phyloP scores from a whole-genome alignment of 495 filamentous ascomycete species.

The Pseudoneurospora amorphoporcata region DNA sequence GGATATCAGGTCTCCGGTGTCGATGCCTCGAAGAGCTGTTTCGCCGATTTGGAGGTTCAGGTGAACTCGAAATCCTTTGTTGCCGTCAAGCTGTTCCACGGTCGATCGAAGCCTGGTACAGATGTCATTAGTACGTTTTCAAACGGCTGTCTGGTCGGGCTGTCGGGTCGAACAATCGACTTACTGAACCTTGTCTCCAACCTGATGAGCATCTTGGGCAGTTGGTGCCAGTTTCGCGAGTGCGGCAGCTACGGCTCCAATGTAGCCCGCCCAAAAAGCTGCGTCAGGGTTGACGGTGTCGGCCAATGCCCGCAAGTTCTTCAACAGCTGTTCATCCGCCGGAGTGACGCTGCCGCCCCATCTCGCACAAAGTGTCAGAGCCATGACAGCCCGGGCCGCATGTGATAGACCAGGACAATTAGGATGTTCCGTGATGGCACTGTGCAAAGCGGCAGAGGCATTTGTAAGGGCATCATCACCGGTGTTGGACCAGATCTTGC shows the following conservation, averaged over 20 bases:
- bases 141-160: neutral
- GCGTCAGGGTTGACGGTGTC: slow-evolving; percentile 21
- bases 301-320: slow-evolving; percentile 28
- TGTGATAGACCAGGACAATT: slow-evolving; percentile 67
- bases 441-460: slow-evolving; percentile 59
- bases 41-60: slow-evolving; percentile 23
- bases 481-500: slow-evolving; percentile 35
- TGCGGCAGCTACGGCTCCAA: slow-evolving; percentile 28
- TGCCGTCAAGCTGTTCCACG: slow-evolving; percentile 6
- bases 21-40: slow-evolving; percentile 8
- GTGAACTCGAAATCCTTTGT: slow-evolving; percentile 19
- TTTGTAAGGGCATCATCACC: slow-evolving; percentile 38
- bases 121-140: neutral
- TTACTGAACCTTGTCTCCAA: slow-evolving; percentile 24
- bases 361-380: slow-evolving; percentile 62
- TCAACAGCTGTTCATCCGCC: slow-evolving; percentile 32
- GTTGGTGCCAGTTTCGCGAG: slow-evolving; percentile 25
- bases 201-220: slow-evolving; percentile 12
- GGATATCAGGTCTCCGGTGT: slow-evolving; percentile 15
- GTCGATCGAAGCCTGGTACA: slow-evolving; percentile 19
- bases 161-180: neutral
- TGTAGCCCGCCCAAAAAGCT: slow-evolving; percentile 35
- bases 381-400: slow-evolving; percentile 56
- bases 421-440: slow-evolving; percentile 58
- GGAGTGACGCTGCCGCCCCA: slow-evolving; percentile 58